phyloP scores from a whole-genome alignment of 306 rosid species.

The Cicer bijugum region DNA sequence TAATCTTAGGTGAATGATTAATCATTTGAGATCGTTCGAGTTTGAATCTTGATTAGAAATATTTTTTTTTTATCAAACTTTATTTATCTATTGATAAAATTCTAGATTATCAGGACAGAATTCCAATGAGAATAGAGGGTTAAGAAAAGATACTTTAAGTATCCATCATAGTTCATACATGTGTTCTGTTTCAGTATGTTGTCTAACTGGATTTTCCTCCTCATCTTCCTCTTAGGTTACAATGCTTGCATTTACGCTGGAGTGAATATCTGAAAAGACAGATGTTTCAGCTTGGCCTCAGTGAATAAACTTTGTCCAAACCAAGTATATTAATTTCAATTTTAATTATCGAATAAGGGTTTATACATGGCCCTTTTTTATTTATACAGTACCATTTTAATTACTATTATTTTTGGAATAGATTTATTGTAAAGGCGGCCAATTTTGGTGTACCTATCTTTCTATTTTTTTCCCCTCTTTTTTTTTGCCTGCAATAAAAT shows the following conservation, averaged over 20 bases:
- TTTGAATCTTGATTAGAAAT: no score
- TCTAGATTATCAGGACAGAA: no score
- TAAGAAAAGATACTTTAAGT: no score
- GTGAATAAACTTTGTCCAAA: conserved; percentile 30
- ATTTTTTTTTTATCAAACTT: no score
- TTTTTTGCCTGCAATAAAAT: no score
- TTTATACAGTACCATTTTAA: neutral
- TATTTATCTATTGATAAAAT: no score
- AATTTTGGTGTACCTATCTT: no score
- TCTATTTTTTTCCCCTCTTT: no score
- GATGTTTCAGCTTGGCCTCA: conserved; percentile 23
- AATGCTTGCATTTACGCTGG: conserved; percentile 70
- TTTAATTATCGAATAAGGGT: conserved; percentile 41
- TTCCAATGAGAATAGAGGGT: no score
- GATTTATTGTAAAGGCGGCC: conserved; percentile 20
- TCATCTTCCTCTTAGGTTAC: conserved; percentile 63
- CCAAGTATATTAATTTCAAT: conserved; percentile 31
- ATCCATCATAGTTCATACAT: neutral
- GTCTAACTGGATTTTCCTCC: conserved; percentile 33
- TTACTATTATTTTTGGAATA: no score
- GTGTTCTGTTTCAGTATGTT: neutral
- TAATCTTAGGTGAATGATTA: no score
- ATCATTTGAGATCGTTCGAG: no score
- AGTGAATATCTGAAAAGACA: conserved; percentile 55
- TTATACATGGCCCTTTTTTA: conserved; percentile 4